phyloP scores from a whole-genome alignment of 2,329 filamentous ascomycete species.

The Colletotrichum cordylinicola region DNA sequence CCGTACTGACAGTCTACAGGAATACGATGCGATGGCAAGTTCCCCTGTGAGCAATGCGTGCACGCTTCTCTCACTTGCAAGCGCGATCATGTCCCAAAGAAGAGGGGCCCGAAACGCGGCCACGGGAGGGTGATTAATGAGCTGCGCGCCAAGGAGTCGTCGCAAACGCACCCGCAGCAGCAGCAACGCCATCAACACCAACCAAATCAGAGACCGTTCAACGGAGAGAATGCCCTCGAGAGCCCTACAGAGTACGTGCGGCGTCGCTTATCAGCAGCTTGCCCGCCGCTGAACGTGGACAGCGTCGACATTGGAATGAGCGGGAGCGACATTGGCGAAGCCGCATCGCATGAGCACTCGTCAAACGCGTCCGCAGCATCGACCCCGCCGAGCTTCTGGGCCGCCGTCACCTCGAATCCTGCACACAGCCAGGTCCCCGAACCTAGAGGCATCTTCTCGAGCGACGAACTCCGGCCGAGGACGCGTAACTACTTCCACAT shows the following conservation, averaged over 20 bases:
- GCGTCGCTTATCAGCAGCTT: conserved; percentile 22
- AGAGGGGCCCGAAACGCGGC: conserved; percentile 68
- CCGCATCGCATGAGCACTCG: conserved; percentile 6
- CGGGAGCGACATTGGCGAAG: conserved; percentile 20
- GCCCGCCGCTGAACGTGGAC: conserved; percentile 24
- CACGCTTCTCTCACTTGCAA: conserved; percentile 66
- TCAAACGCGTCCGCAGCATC: conserved; percentile 27
- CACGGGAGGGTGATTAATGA: conserved; percentile 69
- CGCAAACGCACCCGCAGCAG: conserved; percentile 40
- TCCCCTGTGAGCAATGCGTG: conserved; percentile 66
- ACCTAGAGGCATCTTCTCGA: conserved; percentile 43
- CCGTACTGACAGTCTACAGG: conserved; percentile 30
- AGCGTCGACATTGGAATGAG: conserved; percentile 20
- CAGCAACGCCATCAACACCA: conserved; percentile 33
- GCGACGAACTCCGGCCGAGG: conserved; percentile 47
- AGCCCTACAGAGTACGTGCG: conserved; percentile 38
- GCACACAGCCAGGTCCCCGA: conserved; percentile 32
- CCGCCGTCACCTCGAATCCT: conserved; percentile 32
- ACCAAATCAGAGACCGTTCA: conserved; percentile 1
- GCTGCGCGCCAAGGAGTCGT: conserved; percentile 54
- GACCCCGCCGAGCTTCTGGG: conserved; percentile 33
- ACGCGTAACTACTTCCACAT: conserved; percentile 48
- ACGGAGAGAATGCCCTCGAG: conserved; percentile 26
- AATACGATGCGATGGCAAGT: conserved; percentile 50
- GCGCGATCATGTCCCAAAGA: conserved; percentile 68